Evolutionary conservation across 306 rosid genomes (phyloP).

Genomic region (Vicia villosa): DNA sequence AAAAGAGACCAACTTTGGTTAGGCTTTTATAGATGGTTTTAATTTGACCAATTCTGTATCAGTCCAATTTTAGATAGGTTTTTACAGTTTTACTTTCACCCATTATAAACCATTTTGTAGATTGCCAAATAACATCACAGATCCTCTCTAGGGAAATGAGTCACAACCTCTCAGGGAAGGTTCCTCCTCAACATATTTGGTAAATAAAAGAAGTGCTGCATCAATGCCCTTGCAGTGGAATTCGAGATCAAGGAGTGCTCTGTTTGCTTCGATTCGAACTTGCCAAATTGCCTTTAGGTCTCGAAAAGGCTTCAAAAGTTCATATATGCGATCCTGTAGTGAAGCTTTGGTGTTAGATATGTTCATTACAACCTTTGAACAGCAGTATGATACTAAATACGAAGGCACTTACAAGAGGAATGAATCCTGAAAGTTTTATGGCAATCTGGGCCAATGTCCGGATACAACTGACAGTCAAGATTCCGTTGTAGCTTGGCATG

Average conservation of each 20-base stretch:
- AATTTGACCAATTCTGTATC: not conserved
- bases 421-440: slow-evolving; percentile 75
- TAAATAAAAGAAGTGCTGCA: slow-evolving; percentile 66
- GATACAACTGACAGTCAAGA: slow-evolving; percentile 86
- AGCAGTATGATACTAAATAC: slow-evolving; percentile 23
- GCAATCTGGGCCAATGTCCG: slow-evolving; percentile 92
- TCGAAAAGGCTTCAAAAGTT: slow-evolving; percentile 75
- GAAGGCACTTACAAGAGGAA: slow-evolving; percentile 69
- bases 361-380: slow-evolving; percentile 33
- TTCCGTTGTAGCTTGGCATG: slow-evolving; percentile 96
- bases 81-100: slow-evolving; percentile 13
- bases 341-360: slow-evolving; percentile 35
- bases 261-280: slow-evolving; percentile 88
- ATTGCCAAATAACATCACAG: not conserved
- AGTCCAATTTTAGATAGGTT: slow-evolving; percentile 7
- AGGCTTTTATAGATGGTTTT: slow-evolving; percentile 17
- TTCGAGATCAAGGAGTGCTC: slow-evolving; percentile 94
- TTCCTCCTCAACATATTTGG: slow-evolving; percentile 77
- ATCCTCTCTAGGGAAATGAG: slow-evolving; percentile 26
- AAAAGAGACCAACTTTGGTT: not conserved
- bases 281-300: slow-evolving; percentile 71
- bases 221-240: slow-evolving; percentile 81
- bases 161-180: slow-evolving; percentile 77
- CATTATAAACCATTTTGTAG: slow-evolving; percentile 13
- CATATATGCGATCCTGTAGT: slow-evolving; percentile 79